phyloP scores from a whole-genome alignment of 768 basidiomycete genomes.

The Lactarius sanguifluus region DNA sequence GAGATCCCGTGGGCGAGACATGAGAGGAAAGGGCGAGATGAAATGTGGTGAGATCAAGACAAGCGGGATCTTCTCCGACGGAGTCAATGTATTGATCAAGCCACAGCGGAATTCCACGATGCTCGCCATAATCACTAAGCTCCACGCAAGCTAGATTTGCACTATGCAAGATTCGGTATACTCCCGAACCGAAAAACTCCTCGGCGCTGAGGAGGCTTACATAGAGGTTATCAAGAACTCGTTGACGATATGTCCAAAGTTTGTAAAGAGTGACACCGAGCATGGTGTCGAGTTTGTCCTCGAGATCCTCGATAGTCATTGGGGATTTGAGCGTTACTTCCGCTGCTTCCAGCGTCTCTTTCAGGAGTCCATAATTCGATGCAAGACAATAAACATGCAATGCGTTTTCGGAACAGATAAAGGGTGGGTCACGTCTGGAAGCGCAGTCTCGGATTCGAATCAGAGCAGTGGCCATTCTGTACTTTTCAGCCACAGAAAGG shows the following conservation, averaged over 20 bases:
- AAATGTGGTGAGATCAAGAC: background rate
- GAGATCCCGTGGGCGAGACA: background rate
- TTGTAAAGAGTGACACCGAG: background rate
- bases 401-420: background rate
- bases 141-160: no score
- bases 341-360: background rate
- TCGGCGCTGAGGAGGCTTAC: no score
- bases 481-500: background rate
- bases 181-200: no score
- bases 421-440: no score
- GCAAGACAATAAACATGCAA: constrained; percentile 1
- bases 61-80: no score
- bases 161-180: background rate
- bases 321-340: background rate
- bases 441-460: no score
- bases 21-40: background rate
- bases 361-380: background rate
- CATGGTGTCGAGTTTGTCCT: background rate
- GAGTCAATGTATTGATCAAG: background rate
- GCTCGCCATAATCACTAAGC: no score
- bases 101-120: background rate
- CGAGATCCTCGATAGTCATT: background rate
- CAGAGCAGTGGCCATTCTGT: background rate
- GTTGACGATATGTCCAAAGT: background rate
- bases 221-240: background rate